phyloP scores from a whole-genome alignment of 2,329 filamentous ascomycete genomes.

The Emergomyces orientalis region DNA sequence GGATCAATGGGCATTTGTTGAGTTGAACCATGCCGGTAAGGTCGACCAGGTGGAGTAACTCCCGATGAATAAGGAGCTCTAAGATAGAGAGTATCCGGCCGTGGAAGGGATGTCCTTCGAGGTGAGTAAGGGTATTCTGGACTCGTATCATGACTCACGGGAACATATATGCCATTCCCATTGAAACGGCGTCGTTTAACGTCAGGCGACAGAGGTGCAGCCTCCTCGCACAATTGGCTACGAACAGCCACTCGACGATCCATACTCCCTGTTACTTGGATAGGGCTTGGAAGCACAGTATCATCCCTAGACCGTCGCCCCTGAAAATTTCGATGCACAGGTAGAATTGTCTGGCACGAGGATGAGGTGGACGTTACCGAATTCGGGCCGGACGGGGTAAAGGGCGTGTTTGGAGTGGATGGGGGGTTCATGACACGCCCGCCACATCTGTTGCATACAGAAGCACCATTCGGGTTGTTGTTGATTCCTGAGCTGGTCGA shows the following conservation, averaged over 20 bases:
- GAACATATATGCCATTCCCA: conserved; percentile 33
- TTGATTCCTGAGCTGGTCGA: conserved; percentile 26
- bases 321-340: conserved; percentile 19
- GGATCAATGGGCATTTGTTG: conserved; percentile 36
- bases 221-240: conserved; percentile 25
- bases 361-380: conserved; percentile 20
- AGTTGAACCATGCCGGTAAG: conserved; percentile 22
- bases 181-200: conserved; percentile 55
- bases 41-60: conserved; percentile 42
- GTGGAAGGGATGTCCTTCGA: conserved; percentile 36
- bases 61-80: conserved; percentile 40
- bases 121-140: conserved; percentile 34
- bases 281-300: conserved; percentile 19
- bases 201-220: conserved; percentile 43
- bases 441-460: conserved; percentile 37
- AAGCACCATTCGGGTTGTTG: conserved; percentile 30
- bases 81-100: conserved; percentile 26
- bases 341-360: conserved; percentile 22
- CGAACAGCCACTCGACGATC: conserved; percentile 19
- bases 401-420: conserved; percentile 33
- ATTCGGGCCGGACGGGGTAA: conserved; percentile 28
- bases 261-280: conserved; percentile 20
- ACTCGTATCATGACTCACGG: conserved; percentile 32
- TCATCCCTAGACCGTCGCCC: conserved; percentile 19
- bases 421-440: conserved; percentile 41